Evolutionary conservation across 192 early-diverging fungal species (phyloP).

Genomic region (Coemansia sp.): DNA sequence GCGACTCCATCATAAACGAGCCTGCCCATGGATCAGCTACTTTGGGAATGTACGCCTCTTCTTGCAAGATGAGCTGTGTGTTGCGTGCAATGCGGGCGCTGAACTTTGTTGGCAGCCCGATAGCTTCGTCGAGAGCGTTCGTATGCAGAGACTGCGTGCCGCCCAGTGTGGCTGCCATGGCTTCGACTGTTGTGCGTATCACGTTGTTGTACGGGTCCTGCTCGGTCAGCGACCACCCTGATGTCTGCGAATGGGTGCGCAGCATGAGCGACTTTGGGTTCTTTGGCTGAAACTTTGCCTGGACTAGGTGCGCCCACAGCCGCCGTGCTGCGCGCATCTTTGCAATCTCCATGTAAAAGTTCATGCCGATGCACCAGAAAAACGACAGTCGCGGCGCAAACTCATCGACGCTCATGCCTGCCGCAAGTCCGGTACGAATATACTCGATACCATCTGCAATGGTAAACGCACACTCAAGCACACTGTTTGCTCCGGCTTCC

Average conservation of each 20-base stretch:
- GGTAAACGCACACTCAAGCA: conserved; percentile 90
- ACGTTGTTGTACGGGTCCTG: conserved; percentile 93
- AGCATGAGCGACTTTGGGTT: conserved; percentile 76
- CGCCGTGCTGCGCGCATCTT: conserved; percentile 85
- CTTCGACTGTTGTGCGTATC: conserved; percentile 83
- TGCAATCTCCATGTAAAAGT: conserved; percentile 94
- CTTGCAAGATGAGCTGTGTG: conserved; percentile 87
- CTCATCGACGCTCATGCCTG: conserved; percentile 85
- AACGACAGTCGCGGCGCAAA: conserved; percentile 89
- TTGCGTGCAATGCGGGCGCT: conserved; percentile 86
- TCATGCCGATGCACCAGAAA: conserved; percentile 93
- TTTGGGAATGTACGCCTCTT: conserved; percentile 82
- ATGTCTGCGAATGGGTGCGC: conserved; percentile 89
- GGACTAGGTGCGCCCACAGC: conserved; percentile 79
- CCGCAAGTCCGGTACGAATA: conserved; percentile 68
- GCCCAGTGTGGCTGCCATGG: conserved; percentile 88
- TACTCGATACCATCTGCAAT: conserved; percentile 89
- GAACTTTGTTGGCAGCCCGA: conserved; percentile 82
- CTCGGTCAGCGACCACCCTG: conserved; percentile 88
- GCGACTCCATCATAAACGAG: conserved; percentile 90
- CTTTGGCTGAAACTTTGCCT: conserved; percentile 83
- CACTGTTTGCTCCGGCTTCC: conserved; percentile 85
- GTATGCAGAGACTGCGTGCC: conserved; percentile 92
- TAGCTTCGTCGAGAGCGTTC: conserved; percentile 89
- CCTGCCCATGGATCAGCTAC: conserved; percentile 93